Evolutionary conservation across 805 yeast genomes (phyloP), one percentile per base, ranked within the genome.

Genomic region (Kodamaea restingae): DNA sequence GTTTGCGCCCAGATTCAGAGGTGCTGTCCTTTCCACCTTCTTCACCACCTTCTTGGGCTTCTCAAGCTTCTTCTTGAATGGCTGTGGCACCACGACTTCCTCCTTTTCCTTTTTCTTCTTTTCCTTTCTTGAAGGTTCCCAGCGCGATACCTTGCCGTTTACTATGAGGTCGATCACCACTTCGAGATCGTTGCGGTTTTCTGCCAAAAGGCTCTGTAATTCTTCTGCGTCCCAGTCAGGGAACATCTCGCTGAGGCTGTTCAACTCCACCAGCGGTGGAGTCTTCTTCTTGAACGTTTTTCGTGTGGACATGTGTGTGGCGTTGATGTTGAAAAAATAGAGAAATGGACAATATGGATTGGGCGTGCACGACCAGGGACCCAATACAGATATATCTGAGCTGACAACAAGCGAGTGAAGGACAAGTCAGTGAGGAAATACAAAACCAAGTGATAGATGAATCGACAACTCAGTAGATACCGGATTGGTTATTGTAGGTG

Each of bases 221-320:
- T 93, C 98, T 20, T 85, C 95, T 39, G 75, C 71, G 35, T 85
- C 76, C 98, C 98, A 93, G 58, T 86, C 96, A 32, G 97, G 95
- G 68, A 93, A 90, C 70, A 93, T 73, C 64, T 91, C 98, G 36
- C 73, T 62, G 51, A 91, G 75, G 26, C 84, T 77, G 77, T 68
- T 58, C 75, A 67, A 53, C 43, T 65, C 65, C 31, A 30, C 32
- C 32, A 30, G 32, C 32, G 15, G 12, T n/a, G 6, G 32, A 48
- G 69, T 68, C 46, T 70, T 70, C 51, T 63, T 72, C 64, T 70
- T 75, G 55, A 62, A 65, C 54, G 60, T 43, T 53, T 63, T 65
- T 61, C 67, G 68, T 43, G 51, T 61, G 41, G 65, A 54, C 65
- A 60, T 61, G 46, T 36, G 17, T 27, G 31, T 27, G 31, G 31